Base-by-base conservation (phyloP, 768 basidiomycete species). In the Hydnomerulius pinastri region DNA sequence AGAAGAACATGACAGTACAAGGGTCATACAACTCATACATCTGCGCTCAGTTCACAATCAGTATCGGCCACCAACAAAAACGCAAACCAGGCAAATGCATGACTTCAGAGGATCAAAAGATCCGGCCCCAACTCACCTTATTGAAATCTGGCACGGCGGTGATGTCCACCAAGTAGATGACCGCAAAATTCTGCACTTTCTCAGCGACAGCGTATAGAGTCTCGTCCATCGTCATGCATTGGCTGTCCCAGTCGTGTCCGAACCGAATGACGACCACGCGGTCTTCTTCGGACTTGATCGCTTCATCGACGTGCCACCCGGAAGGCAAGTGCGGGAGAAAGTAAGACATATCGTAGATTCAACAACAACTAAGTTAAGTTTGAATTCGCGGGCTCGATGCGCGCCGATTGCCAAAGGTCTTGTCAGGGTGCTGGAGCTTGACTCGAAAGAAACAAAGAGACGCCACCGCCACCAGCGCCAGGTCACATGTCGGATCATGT, bases 191-290 rank as follows among this genome's bases (percentile, higher is more conserved):
- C 76, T 98, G 94, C 4, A 98, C 93, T 69, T 92, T 95, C 73
- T 98, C 97, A 1, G 90, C 88, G 36, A 97, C 88, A 1, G 82
- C 77, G 68, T 93, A 90, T 9, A 98, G 82, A 2, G 93, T 96
- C 70, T 98, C 96, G 74, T 98, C 97, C 94, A 98, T 97, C 15
- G 86, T 89, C 97, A 98, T 98, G 73, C 96, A 98, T 57, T 97
- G 87, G 0, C 79, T 72, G 67, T 98, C 92, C 85, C 86, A 88
- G 68, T 95, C 94, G 64, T 93, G 90, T 0, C 95, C 96, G 65
- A 98, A 98, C 4, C 95, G 86, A 40, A 98, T 86, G 46, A 93
- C 90, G 21, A 98, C 96, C 28, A 97, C 82, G 36, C 97, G 81
- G 62, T 97, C 93, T 68, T 99, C 97, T 69, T 99, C 97, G 0